A percentile compares a stretch with the other conserved stretches of the same genome.
phyloP scores from a whole-genome alignment of 78 protist genomes.

The Acrasis kona region DNA sequence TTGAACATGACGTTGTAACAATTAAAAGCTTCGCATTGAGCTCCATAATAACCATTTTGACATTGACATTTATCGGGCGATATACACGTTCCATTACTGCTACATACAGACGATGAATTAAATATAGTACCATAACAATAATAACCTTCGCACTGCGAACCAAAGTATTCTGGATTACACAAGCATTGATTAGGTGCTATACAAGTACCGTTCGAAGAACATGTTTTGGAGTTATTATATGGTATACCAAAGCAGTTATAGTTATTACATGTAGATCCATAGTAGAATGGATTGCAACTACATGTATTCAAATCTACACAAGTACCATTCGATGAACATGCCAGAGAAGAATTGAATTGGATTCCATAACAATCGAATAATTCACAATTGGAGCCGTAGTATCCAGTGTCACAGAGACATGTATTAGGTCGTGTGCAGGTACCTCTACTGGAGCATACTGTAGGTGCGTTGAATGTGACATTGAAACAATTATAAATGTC shows the following conservation, averaged over 20 bases:
- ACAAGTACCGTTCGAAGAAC: background rate
- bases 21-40: background rate
- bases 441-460: background rate
- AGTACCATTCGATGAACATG: background rate
- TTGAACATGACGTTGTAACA: too few species aligned
- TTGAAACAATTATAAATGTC: too few species aligned
- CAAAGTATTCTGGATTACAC: background rate
- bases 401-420: background rate
- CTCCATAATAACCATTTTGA: background rate
- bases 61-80: background rate
- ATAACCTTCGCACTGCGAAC: background rate
- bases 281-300: background rate
- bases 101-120: background rate
- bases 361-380: background rate
- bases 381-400: background rate
- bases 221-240: background rate
- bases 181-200: background rate
- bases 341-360: background rate
- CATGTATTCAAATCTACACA: background rate
- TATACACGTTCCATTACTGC: background rate
- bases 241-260: background rate
- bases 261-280: background rate
- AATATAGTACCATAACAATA: background rate
- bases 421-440: background rate
- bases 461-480: too few species aligned